Evolutionary conservation across 768 basidiomycete species (phyloP).

Genomic region (Amanita inopinata): DNA sequence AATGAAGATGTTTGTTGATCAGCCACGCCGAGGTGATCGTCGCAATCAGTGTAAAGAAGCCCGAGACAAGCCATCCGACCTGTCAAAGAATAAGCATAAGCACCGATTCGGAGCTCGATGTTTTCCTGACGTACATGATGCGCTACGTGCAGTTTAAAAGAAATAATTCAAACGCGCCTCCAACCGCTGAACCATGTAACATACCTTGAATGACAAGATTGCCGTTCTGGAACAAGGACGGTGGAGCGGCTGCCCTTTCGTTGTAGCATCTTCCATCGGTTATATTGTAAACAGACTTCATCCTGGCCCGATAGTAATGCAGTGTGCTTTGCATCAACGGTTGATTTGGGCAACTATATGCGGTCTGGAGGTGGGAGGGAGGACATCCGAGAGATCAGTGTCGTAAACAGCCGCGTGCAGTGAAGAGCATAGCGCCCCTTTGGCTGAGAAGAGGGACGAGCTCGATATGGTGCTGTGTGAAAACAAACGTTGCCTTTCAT

Average conservation of each 20-base stretch:
- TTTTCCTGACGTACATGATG: slow-evolving; percentile 39
- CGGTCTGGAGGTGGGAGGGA: too few species aligned
- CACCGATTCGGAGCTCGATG: neutral
- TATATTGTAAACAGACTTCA: slow-evolving; percentile 1
- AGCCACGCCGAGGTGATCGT: slow-evolving; percentile 59
- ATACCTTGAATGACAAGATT: slow-evolving; percentile 51
- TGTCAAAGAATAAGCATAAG: slow-evolving; percentile 18
- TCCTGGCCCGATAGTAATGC: neutral
- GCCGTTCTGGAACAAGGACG: slow-evolving; percentile 54
- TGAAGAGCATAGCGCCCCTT: too few species aligned
- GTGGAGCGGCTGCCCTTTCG: slow-evolving; percentile 32
- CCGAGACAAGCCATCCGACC: slow-evolving; percentile 65
- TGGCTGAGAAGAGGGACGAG: too few species aligned
- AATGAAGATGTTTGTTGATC: slow-evolving; percentile 60
- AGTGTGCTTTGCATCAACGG: too few species aligned
- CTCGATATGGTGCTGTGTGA: too few species aligned
- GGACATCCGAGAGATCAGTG: too few species aligned
- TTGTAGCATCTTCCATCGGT: slow-evolving; percentile 24
- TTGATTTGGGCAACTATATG: too few species aligned
- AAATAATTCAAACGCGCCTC: neutral
- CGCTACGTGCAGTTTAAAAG: slow-evolving; percentile 21
- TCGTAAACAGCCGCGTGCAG: too few species aligned
- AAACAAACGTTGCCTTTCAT: too few species aligned
- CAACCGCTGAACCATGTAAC: slow-evolving; percentile 10
- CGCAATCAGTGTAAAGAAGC: slow-evolving; percentile 48